These are phyloP conservation scores for Juglanconis juglandina DNA, from an alignment of 2,329 filamentous ascomycete genomes.

Conservation along the genomic window DNA sequence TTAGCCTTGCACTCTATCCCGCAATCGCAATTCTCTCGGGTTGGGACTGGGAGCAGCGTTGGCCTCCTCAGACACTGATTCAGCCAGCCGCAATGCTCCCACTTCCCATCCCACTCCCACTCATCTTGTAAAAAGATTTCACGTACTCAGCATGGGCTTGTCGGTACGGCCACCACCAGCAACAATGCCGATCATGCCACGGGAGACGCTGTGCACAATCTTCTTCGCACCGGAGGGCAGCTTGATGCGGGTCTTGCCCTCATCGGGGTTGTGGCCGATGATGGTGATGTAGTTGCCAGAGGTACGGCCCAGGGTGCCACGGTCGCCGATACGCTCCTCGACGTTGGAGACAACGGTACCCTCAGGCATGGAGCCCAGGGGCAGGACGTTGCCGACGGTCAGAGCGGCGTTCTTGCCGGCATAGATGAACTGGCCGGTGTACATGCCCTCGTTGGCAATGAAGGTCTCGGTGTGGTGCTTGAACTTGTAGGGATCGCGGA, in stretches of 20 bases:
- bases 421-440: constrained; percentile 99
- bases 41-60: not conserved
- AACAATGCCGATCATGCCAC: constrained; percentile 99
- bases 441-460: constrained; percentile 99
- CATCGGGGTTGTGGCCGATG: constrained; percentile 95
- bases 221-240: constrained; percentile 99
- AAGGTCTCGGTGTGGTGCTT: constrained; percentile 98
- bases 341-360: constrained; percentile 99
- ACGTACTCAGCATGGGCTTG: constrained; percentile 93
- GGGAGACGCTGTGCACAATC: constrained; percentile 84
- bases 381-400: constrained; percentile 96
- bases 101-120: constrained; percentile 15
- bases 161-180: constrained; percentile 99
- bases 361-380: constrained; percentile 90
- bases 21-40: not conserved
- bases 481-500: constrained; percentile 98
- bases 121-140: constrained; percentile 2
- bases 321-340: constrained; percentile 97
- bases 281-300: constrained; percentile 99
- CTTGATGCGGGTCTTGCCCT: constrained; percentile 99
- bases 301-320: constrained; percentile 91
- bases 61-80: not conserved
- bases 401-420: constrained; percentile 97
- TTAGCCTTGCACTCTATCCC: constrained; percentile 35
- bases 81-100: constrained; percentile 1